Base-by-base conservation (phyloP, 345 rosid species). In the Syzygium grande region DNA sequence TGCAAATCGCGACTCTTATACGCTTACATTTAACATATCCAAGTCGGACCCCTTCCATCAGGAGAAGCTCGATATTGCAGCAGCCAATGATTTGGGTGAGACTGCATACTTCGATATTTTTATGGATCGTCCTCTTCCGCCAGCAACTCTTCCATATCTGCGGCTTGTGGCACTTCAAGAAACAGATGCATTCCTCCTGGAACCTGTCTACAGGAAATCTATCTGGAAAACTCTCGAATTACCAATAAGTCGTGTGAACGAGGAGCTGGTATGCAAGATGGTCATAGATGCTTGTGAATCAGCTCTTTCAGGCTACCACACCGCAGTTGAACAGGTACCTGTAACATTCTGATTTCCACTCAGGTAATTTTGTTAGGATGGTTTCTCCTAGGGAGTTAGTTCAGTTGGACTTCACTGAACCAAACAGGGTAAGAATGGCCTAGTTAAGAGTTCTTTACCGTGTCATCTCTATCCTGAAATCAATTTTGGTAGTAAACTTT, bases 251-350 rank as follows among this genome's bases (percentile, higher is more conserved):
- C 80, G 43, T 8, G 22, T 73, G 78, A 87, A 89, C 27, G 90
- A 89, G 87, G 88, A 87, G 85, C 79, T 87, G 14, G 85, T 87
- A 19, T 87, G 88, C 84, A 84, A 53, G 59, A 87, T 87, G 85
- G 90, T 87, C 51, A 13, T 46, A 85, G 88, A 89, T 84, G 59
- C 87, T 11, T 89, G 90, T 38, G 27, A 87, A 54, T 86, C 88
- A 52, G 85, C 87, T 87, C 90, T 89, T 58, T 89, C 87, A n/a
- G 88, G 87, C 23, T 89, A 89, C 59, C 87, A 55, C 85, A 89
- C 88, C 85, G 55, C 87, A 55, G 51, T 73, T 49, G 85, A 84
- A 77, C 88, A 89, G 90, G 90, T 89, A 87, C 63, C 27, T 43
- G 17, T 27, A 19, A 63, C 79, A 23, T 86, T 86, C 56, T 51